Evolutionary conservation across 2,329 filamentous ascomycete genomes (phyloP), one percentile per base, ranked within the genome.

Genomic region (Orbilia javanica): DNA sequence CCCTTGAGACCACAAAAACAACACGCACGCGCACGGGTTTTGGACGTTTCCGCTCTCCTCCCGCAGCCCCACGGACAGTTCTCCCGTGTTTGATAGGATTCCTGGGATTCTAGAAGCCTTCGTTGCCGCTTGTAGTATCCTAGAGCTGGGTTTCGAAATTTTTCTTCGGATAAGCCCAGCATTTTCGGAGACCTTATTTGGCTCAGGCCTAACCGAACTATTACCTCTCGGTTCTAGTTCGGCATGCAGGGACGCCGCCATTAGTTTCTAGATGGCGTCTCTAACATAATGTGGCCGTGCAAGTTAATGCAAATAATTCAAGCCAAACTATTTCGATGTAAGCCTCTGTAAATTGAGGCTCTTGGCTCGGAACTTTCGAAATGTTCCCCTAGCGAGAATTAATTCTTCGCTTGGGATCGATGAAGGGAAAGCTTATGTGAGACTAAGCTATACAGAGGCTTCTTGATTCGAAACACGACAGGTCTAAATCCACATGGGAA

Each of bases 1-100:
- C 18, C 55, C 55, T 60, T 60, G 55, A 60, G 25, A 60, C 55
- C 18, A 60, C 52, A 60, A 34, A 60, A 60, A 42, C 55, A 60
- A 60, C 55, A 18, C 52, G 15, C 20, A 10, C 18, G 39, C 13
- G 13, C 13, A 6, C n/a, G 18, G 15, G 25, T n/a, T n/a, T n/a
- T n/a, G 29, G 36, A 36, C 13, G 8, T 25, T 42, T 60, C 20
- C 8, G n/a, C n/a, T 42, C 15, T 60, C 20, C 20, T n/a, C 4
- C 31, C 31, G 31, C 20, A 7, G 27, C 1, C 20, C 1, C 27
- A 42, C 27, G 55, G 22, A 18, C 8, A 13, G 2, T 42, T 60
- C n/a, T 20, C 27, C 55, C 55, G 55, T 3, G 15, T 6, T 57
- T 36, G 31, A 27, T 22, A 20, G 52, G 52, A 22, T 18, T 31